Conservation (phyloP, 2,329 filamentous ascomycete genomes). For the Aschersonia sp. region DNA sequence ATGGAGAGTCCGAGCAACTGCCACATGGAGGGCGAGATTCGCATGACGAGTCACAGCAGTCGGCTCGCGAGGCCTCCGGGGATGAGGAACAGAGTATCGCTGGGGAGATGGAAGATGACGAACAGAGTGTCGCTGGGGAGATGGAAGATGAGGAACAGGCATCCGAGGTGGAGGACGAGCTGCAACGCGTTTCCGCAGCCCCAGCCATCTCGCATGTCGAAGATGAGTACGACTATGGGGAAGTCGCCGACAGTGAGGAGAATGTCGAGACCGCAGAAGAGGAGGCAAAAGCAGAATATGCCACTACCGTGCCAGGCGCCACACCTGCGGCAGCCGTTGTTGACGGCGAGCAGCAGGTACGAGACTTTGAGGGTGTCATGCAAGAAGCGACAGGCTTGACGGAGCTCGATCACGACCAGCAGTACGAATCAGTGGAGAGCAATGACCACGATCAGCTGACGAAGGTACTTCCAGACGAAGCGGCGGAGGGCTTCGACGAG, state of each 20-base stretch:
- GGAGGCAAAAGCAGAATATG: conserved; percentile 1
- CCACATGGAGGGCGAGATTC: too few species aligned
- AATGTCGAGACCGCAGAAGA: neutral
- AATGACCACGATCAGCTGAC: neutral
- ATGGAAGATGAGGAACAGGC: neutral
- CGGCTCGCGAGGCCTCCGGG: too few species aligned
- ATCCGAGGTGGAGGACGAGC: too few species aligned
- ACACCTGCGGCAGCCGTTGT: neutral
- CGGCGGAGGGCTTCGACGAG: neutral
- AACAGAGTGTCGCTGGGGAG: neutral
- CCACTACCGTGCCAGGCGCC: neutral
- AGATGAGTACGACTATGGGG: too few species aligned
- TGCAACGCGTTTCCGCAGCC: neutral
- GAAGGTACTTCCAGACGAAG: neutral
- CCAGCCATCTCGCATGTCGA: too few species aligned
- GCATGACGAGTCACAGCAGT: too few species aligned
- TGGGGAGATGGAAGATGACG: too few species aligned
- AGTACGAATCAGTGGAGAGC: conserved; percentile 2
- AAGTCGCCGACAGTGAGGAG: neutral
- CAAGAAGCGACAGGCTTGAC: neutral
- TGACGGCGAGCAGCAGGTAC: neutral
- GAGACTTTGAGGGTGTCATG: too few species aligned
- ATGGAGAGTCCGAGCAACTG: too few species aligned
- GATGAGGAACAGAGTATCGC: too few species aligned
- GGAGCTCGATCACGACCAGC: neutral